Conservation (phyloP, 129 eudicot genomes). For the Arctium lappa region DNA sequence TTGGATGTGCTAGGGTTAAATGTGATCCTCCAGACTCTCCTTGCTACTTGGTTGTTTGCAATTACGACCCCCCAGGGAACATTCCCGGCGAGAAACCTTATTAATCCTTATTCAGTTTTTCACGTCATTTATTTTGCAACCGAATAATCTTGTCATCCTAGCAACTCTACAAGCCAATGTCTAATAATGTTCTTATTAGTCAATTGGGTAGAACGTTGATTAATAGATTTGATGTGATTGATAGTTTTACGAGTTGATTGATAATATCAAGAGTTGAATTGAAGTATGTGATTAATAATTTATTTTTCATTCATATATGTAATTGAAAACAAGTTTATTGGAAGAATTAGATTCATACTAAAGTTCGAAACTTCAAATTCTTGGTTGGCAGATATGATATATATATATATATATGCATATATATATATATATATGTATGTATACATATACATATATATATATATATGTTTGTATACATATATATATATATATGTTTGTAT, state of each 20-base stretch:
- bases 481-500: too few species aligned
- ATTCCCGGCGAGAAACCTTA: constrained; percentile 44
- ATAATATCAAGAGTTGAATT: background rate
- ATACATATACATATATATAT: too few species aligned
- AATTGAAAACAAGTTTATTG: background rate
- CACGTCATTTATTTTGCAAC: background rate
- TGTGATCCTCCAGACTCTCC: background rate
- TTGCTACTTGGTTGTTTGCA: constrained; percentile 16
- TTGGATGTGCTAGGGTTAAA: constrained; percentile 47
- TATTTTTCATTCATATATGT: background rate
- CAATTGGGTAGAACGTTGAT: background rate
- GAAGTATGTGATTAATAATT: background rate
- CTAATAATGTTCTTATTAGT: constrained; percentile 1
- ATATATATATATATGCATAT: too few species aligned
- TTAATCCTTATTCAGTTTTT: background rate
- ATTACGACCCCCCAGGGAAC: constrained; percentile 30
- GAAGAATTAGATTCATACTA: background rate
- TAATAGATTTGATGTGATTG: background rate
- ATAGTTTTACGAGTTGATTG: background rate
- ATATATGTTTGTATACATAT: too few species aligned
- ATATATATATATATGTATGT: too few species aligned
- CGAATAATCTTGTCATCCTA: background rate
- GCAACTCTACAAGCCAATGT: background rate
- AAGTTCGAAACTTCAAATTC: background rate
- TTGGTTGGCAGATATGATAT: too few species aligned